Evolutionary conservation across 1,139 yeast genomes (phyloP).

Genomic region (Magnusiomyces tetraspermus): DNA sequence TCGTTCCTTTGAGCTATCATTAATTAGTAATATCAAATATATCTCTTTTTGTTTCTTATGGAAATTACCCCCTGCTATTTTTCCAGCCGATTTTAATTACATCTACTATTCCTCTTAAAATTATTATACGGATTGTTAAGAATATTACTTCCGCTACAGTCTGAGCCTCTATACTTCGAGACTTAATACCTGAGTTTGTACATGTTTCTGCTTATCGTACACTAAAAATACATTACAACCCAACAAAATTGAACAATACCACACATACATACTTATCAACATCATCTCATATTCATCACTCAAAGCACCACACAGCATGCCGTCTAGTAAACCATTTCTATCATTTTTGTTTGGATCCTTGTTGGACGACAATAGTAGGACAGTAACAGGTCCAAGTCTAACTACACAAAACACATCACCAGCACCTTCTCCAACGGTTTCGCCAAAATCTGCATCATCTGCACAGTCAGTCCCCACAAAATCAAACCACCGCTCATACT

Average conservation of each 20-base stretch:
- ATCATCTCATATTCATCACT: not conserved
- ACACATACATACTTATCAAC: not conserved
- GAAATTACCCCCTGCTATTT: too few relatives aligned
- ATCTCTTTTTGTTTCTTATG: too few relatives aligned
- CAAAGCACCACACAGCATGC: conserved; percentile 18
- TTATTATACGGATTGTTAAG: too few relatives aligned
- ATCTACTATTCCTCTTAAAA: too few relatives aligned
- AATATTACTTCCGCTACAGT: too few relatives aligned
- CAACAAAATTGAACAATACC: not conserved
- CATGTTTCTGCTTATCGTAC: too few relatives aligned
- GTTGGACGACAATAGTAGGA: conserved; percentile 6
- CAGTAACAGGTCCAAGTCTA: conserved; percentile 9
- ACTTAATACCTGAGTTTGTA: too few relatives aligned
- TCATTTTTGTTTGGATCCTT: conserved; percentile 25
- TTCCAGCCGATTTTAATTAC: too few relatives aligned
- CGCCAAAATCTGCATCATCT: conserved; percentile 4
- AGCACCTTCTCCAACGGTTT: conserved; percentile 3
- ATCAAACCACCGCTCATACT: not conserved
- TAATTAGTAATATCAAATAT: too few relatives aligned
- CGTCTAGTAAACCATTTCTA: conserved; percentile 25
- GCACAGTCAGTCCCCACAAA: not conserved
- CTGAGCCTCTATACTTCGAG: too few relatives aligned
- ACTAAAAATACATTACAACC: too few relatives aligned
- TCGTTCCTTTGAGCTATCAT: too few relatives aligned
- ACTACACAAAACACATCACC: conserved; percentile 6